Evolutionary conservation across 495 filamentous ascomycete genomes (phyloP), one percentile per base, ranked within the genome.

Genomic region (Friedmanniomyces endolithicus): DNA sequence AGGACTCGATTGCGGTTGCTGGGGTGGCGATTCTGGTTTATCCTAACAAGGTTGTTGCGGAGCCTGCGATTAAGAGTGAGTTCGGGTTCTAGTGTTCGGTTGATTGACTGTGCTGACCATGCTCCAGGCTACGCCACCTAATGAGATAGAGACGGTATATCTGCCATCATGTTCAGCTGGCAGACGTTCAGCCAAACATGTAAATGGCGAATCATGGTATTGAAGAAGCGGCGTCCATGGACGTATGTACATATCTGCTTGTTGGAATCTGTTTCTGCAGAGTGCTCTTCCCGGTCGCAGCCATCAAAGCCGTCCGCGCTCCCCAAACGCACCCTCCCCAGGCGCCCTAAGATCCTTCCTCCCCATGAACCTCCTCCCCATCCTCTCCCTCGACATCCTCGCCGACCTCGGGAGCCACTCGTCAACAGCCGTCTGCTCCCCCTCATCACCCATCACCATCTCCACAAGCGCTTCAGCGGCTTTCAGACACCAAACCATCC

Each of bases 401-500:
- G 76, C 81, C 2, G 63, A 65, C 6, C 71, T 62, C 0, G 78
- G 78, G 52, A 83, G 81, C 78, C 78, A 81, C 17, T 57, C 51
- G 11, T 60, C 40, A 3, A 51, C 48, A 9, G 7, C 45, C 33
- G 11, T 49, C 9, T 41, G 19, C 12, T 53, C 53, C 12, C 72
- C 58, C 0, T 61, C 66, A 14, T 68, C 67, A 0, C 37, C 68
- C 14, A 23, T 63, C 67, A 80, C 75, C 72, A 81, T 74, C 20
- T 67, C 64, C 22, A 72, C 72, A 56, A 83, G 57, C 0, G 74
- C 77, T 49, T 68, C 70, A 4, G 77, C 76, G 48, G 73, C 77
- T 68, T 76, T 73, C 67, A 77, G 75, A 44, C 75, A 79, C 33
- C 79, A 57, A 6, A 79, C 79, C 69, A 73, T 83, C 0, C 79